These are phyloP conservation scores for Phoma sp. DNA, from an alignment of 2,329 filamentous ascomycete species.

Conservation along the genomic window DNA sequence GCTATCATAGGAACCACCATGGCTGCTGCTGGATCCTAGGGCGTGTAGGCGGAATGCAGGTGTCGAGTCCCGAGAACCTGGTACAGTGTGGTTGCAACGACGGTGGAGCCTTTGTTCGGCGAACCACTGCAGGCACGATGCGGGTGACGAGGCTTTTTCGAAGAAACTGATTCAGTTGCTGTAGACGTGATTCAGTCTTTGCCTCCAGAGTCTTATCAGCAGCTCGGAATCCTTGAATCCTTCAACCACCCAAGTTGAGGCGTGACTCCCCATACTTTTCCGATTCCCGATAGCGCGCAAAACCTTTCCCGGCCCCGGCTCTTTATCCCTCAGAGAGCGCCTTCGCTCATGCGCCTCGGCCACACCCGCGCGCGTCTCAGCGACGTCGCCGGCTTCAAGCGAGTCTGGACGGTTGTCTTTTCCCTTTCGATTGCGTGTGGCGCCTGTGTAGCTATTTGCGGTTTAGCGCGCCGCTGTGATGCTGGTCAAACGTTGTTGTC, in stretches of 20 bases:
- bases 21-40: background rate
- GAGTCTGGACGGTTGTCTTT: conserved; percentile 8
- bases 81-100: background rate
- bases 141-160: background rate
- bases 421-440: background rate
- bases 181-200: background rate
- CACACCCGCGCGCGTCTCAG: conserved; percentile 7
- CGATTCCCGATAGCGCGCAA: background rate
- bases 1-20: conserved; percentile 19
- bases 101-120: background rate
- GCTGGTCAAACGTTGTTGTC: conserved; percentile 2
- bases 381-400: conserved; percentile 11
- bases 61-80: conserved; percentile 1
- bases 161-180: background rate
- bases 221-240: background rate
- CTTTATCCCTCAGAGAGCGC: background rate
- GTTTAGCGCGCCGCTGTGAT: background rate
- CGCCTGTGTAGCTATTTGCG: background rate
- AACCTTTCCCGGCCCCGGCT: conserved; percentile 9
- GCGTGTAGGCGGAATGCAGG: conserved; percentile 6
- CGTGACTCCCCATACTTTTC: too few relatives aligned
- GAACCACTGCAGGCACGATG: background rate
- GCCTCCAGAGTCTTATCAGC: background rate
- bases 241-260: background rate
- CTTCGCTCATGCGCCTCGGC: background rate